Percentiles rank a stretch among this genome's conserved stretches.
phyloP scores from a whole-genome alignment of 768 basidiomycete species.

The Suillus ampliporus region DNA sequence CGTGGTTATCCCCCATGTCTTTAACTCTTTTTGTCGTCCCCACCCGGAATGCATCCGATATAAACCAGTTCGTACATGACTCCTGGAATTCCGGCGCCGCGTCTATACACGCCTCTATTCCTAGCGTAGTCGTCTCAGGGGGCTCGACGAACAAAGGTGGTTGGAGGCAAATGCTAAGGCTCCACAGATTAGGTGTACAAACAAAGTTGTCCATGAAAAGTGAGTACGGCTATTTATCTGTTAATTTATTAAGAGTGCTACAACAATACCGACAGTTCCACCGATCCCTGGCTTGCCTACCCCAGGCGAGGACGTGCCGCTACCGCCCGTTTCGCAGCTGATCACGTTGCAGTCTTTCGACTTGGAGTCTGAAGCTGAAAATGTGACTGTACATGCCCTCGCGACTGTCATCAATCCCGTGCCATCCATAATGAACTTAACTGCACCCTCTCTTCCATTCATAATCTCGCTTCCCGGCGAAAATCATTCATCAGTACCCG shows the following conservation, averaged over 20 bases:
- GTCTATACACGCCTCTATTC: constrained; percentile 49
- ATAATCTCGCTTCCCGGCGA: constrained; percentile 53
- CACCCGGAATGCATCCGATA: constrained; percentile 52
- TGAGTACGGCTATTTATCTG: constrained; percentile 38
- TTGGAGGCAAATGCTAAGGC: constrained; percentile 51
- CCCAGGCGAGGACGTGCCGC: constrained; percentile 54
- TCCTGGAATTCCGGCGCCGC: constrained; percentile 62
- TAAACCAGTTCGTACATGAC: constrained; percentile 58
- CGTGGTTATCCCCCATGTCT: constrained; percentile 65
- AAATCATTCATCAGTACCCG: constrained; percentile 39
- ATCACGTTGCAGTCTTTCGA: constrained; percentile 64
- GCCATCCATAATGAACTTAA: constrained; percentile 53
- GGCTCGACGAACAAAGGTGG: constrained; percentile 48
- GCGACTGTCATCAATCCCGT: constrained; percentile 66
- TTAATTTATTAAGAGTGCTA: neutral
- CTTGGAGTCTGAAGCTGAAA: constrained; percentile 41
- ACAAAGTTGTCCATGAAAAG: constrained; percentile 56
- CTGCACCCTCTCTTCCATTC: constrained; percentile 66
- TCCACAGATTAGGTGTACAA: constrained; percentile 50
- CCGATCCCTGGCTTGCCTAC: constrained; percentile 67
- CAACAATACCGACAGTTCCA: constrained; percentile 52
- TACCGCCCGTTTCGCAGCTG: constrained; percentile 63
- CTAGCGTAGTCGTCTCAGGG: constrained; percentile 53
- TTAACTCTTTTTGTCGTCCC: constrained; percentile 57
- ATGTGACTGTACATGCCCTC: constrained; percentile 52